phyloP scores from a whole-genome alignment of 2,329 filamentous ascomycete genomes.

The Alternaria rosae region DNA sequence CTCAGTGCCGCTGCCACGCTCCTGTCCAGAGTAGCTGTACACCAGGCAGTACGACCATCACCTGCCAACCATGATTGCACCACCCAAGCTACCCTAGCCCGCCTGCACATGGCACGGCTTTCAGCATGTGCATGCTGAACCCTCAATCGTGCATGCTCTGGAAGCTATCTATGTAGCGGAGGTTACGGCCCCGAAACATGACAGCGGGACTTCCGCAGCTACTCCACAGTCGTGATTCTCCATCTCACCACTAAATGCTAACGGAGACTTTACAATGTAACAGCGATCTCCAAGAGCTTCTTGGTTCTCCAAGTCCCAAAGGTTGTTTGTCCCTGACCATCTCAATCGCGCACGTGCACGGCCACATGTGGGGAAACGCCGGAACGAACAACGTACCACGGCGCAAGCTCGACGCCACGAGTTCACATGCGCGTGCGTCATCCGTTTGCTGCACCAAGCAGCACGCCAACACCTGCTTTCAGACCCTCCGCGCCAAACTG shows the following conservation, averaged over 20 bases:
- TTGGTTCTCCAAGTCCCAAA: neutral
- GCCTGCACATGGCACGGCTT: constrained; percentile 9
- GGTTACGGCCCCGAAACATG: constrained; percentile 16
- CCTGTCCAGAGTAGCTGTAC: constrained; percentile 2
- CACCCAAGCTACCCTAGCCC: neutral
- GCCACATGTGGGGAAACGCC: constrained; percentile 14
- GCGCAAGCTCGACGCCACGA: constrained; percentile 12
- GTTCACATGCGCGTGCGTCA: constrained; percentile 18
- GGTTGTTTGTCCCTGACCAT: constrained; percentile 14
- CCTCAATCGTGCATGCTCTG: constrained; percentile 8
- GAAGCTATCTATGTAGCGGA: neutral
- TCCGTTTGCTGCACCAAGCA: constrained; percentile 9
- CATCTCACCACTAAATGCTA: neutral
- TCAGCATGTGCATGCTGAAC: constrained; percentile 18
- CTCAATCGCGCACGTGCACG: constrained; percentile 18
- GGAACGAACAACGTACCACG: constrained; percentile 14
- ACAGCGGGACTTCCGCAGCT: constrained; percentile 10
- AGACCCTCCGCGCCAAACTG: neutral
- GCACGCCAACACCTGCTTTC: neutral
- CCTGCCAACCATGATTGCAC: constrained; percentile 2
- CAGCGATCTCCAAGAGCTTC: neutral
- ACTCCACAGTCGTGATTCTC: neutral
- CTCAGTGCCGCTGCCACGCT: constrained; percentile 12
- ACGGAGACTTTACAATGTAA: neutral
- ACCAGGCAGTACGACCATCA: constrained; percentile 11